Conservation (phyloP, 768 basidiomycete species). For the Pleurotus eryngii region DNA sequence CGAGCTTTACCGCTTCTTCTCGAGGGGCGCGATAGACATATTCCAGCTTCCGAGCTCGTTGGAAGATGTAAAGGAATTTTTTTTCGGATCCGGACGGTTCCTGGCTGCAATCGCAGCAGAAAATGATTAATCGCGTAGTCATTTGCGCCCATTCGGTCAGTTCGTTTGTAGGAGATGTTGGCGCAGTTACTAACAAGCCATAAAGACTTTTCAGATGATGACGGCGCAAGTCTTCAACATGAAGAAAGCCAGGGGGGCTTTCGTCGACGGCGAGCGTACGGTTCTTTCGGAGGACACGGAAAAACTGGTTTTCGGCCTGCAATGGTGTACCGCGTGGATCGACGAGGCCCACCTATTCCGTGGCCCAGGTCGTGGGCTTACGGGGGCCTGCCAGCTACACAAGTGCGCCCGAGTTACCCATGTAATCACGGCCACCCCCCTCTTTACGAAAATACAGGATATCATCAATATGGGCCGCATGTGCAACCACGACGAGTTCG, state of each 20-base stretch:
- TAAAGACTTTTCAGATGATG: not conserved
- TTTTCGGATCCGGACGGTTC: not conserved
- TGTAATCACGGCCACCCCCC: constrained; percentile 10
- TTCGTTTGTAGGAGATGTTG: not conserved
- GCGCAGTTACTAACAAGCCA: not conserved
- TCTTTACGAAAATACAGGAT: constrained; percentile 7
- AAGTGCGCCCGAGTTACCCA: not conserved
- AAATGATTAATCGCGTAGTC: not conserved
- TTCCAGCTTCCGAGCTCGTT: not conserved
- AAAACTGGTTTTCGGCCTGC: not conserved
- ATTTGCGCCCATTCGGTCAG: constrained; percentile 1
- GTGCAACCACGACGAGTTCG: not conserved
- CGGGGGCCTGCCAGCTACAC: constrained; percentile 4
- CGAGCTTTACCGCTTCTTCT: constrained; percentile 14
- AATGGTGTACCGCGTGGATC: constrained; percentile 3
- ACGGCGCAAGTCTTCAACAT: not conserved
- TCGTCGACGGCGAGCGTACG: too few relatives aligned
- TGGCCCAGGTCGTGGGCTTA: constrained; percentile 2
- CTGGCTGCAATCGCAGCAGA: not conserved
- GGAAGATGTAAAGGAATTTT: not conserved
- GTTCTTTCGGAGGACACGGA: too few relatives aligned
- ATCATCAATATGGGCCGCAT: constrained; percentile 7
- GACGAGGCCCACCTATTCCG: constrained; percentile 17
- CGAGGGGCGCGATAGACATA: constrained; percentile 4
- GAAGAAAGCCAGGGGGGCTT: not conserved